Evolutionary conservation across 2,329 filamentous ascomycete species (phyloP).

Genomic region (Plectosphaerella plurivora): DNA sequence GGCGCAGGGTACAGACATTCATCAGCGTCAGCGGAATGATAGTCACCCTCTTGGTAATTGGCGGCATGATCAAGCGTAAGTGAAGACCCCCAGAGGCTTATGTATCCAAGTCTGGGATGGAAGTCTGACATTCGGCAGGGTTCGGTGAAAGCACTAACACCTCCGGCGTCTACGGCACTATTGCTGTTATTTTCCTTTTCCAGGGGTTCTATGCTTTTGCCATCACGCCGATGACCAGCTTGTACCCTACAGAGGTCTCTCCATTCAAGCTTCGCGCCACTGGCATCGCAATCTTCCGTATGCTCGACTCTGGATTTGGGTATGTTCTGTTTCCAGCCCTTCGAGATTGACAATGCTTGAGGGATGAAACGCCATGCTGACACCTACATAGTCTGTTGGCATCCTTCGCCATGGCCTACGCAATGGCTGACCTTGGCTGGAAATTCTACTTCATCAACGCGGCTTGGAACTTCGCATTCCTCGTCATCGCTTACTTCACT

Average conservation of each 20-base stretch:
- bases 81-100: neutral
- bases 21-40: constrained; percentile 19
- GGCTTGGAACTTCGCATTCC: constrained; percentile 19
- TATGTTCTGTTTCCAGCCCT: constrained; percentile 14
- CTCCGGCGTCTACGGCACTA: constrained; percentile 33
- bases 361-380: neutral
- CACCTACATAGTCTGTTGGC: constrained; percentile 12
- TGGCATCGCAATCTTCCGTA: constrained; percentile 22
- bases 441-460: constrained; percentile 42
- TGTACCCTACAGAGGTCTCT: constrained; percentile 27
- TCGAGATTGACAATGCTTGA: neutral
- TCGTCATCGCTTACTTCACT: constrained; percentile 6
- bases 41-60: constrained; percentile 15
- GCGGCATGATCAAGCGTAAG: constrained; percentile 19
- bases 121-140: constrained; percentile 4
- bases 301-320: constrained; percentile 21
- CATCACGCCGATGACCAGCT: constrained; percentile 26
- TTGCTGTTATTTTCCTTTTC: constrained; percentile 27
- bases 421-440: constrained; percentile 30
- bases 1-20: constrained; percentile 22
- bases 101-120: neutral
- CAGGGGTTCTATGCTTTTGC: constrained; percentile 25
- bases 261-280: constrained; percentile 24
- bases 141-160: constrained; percentile 29
- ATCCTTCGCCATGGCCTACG: constrained; percentile 23